phyloP scores from a whole-genome alignment of 2,329 filamentous ascomycete genomes.

The Tolypocladium capitatum region DNA sequence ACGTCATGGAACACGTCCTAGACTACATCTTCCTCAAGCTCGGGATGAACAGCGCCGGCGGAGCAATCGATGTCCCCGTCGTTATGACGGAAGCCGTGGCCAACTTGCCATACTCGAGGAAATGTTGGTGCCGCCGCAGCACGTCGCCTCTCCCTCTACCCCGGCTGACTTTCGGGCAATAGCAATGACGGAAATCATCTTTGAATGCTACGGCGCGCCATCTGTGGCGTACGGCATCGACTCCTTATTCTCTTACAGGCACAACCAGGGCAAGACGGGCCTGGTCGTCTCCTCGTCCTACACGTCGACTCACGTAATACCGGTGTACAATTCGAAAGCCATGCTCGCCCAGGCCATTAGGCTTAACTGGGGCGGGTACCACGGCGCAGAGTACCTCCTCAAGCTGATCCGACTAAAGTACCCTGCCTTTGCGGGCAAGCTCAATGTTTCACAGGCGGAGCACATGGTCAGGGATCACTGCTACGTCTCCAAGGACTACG shows the following conservation, averaged over 20 bases:
- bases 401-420: constrained; percentile 89
- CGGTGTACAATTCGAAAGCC: constrained; percentile 76
- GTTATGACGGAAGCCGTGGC: constrained; percentile 94
- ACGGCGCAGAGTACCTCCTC: constrained; percentile 79
- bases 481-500: constrained; percentile 77
- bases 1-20: constrained; percentile 86
- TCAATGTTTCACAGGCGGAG: constrained; percentile 78
- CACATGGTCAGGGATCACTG: constrained; percentile 79
- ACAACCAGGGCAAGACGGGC: constrained; percentile 80
- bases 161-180: constrained; percentile 8
- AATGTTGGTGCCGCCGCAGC: constrained; percentile 45
- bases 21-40: constrained; percentile 94
- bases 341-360: constrained; percentile 75
- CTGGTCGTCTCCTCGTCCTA: constrained; percentile 86
- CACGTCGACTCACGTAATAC: constrained; percentile 89
- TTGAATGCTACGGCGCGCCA: constrained; percentile 87
- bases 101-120: constrained; percentile 77
- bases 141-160: neutral
- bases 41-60: constrained; percentile 64
- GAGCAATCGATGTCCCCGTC: constrained; percentile 69
- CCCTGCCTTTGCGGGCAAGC: constrained; percentile 72
- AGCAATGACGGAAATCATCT: constrained; percentile 97
- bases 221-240: constrained; percentile 91
- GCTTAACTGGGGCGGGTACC: constrained; percentile 88
- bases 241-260: constrained; percentile 86